phyloP scores from a whole-genome alignment of 1,139 yeast genomes.

The Kluyveromyces sp. region DNA sequence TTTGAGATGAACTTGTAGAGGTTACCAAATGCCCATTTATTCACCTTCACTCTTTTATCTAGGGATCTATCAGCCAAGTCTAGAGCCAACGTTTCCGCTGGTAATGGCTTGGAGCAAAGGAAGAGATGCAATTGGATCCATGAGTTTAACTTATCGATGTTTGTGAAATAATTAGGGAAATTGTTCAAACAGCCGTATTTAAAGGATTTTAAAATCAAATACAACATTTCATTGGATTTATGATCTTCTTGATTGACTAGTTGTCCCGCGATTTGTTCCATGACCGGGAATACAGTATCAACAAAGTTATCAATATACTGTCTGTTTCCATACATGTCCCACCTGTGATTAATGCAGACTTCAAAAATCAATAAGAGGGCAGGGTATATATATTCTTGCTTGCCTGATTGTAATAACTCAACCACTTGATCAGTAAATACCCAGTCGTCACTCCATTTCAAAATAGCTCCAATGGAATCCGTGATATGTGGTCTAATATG shows the following conservation, averaged over 20 bases:
- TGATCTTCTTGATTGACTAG: conserved; percentile 34
- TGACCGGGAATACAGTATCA: conserved; percentile 44
- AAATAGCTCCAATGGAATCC: conserved; percentile 58
- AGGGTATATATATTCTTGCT: conserved; percentile 46
- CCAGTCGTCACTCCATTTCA: conserved; percentile 43
- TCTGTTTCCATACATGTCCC: conserved; percentile 43
- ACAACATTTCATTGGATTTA: conserved; percentile 48
- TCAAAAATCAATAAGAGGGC: conserved; percentile 52
- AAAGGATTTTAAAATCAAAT: conserved; percentile 56
- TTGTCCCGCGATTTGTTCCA: conserved; percentile 43
- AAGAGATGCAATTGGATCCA: conserved; percentile 60
- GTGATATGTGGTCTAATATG: conserved; percentile 53
- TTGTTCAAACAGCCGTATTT: conserved; percentile 52
- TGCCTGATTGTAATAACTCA: conserved; percentile 40
- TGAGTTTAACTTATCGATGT: conserved; percentile 42
- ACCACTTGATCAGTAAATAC: conserved; percentile 26
- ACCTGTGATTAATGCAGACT: conserved; percentile 51
- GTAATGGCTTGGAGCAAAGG: conserved; percentile 52
- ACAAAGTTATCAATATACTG: conserved; percentile 42
- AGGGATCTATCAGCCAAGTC: conserved; percentile 45
- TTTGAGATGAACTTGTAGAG: conserved; percentile 42
- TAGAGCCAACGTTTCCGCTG: conserved; percentile 43
- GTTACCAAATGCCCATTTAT: conserved; percentile 71
- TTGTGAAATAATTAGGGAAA: conserved; percentile 47
- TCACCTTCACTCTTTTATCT: conserved; percentile 50